Base-by-base conservation (phyloP, 305 asterid species). In the Lippia alba region DNA sequence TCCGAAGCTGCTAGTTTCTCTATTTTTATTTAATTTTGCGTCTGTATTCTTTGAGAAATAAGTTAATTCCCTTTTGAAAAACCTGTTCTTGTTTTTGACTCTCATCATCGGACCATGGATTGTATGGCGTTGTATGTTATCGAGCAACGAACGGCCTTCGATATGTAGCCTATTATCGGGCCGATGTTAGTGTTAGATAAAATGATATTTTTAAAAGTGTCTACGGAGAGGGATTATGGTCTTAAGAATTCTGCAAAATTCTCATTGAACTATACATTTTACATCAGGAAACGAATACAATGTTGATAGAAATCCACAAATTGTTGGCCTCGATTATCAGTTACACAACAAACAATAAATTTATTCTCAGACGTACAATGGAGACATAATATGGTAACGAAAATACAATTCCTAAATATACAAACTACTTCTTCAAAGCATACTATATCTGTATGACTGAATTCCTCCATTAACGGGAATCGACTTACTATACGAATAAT, bases 41-140 rank as follows among this genome's bases (percentile, higher is more conserved):
- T 49, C 44, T 59, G 66, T 55, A 62, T 49, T 69, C 41, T 19
- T 58, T 41, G 66, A 51, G 45, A 41, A 32, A 59, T 69, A 74
- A 66, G 53, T 57, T 46, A 33, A 32, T 17, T 18, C 11, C 11
- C 51, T 68, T 12, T 32, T 1, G 48, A 33, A 8, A 34, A 61
- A 50, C 18, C 57, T 57, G 46, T 64, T 39, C 55, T 49, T 39
- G 77, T 66, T 74, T 78, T 36, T 44, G 33, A 44, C 48, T 18
- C 41, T 0, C 53, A 55, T 8, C 39, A 11, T 1, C 6, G 18
- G 55, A 45, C 44, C 57, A 16, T 63, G 48, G 12, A 12, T 63
- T 20, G 58, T 41, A 44, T 10, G 3, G 49, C 10, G 41, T 36
- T 36, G 41, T 49, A 11, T 50, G 34, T 15, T n/a, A 24, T 24